Evolutionary conservation across 371 early-diverging fungal genomes (phyloP).

Genomic region (Mortierella sp.): DNA sequence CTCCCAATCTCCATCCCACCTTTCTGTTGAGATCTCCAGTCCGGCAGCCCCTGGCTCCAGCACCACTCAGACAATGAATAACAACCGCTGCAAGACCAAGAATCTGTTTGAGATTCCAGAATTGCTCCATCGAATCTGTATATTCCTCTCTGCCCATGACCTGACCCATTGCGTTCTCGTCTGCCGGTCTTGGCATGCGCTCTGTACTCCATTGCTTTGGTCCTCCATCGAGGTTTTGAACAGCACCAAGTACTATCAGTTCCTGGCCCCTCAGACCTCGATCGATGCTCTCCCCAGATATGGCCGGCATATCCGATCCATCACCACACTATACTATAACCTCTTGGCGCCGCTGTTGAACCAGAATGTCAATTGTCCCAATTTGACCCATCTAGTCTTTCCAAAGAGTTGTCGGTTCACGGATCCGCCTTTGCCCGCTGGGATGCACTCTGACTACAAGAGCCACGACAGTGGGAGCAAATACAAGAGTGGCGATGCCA

Average conservation of each 20-base stretch:
- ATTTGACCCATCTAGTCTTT: conserved; percentile 24
- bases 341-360: conserved; percentile 7
- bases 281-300: conserved; percentile 13
- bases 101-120: conserved; percentile 33
- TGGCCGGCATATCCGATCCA: conserved; percentile 13
- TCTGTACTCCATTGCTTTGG: conserved; percentile 25
- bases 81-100: too few species aligned
- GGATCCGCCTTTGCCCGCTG: conserved; percentile 16
- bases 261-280: neutral
- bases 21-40: too few species aligned
- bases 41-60: too few species aligned
- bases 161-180: conserved; percentile 16
- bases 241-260: conserved; percentile 18
- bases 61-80: too few species aligned
- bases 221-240: conserved; percentile 13
- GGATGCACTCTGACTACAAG: neutral
- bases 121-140: conserved; percentile 18
- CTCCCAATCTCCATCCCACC: too few species aligned
- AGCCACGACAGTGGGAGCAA: neutral
- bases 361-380: neutral
- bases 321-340: conserved; percentile 22
- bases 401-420: conserved; percentile 11
- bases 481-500: neutral
- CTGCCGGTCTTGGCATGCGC: conserved; percentile 13
- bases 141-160: conserved; percentile 20